Base-by-base conservation (phyloP, 495 filamentous ascomycete genomes). In the Tuber umbilicatum region DNA sequence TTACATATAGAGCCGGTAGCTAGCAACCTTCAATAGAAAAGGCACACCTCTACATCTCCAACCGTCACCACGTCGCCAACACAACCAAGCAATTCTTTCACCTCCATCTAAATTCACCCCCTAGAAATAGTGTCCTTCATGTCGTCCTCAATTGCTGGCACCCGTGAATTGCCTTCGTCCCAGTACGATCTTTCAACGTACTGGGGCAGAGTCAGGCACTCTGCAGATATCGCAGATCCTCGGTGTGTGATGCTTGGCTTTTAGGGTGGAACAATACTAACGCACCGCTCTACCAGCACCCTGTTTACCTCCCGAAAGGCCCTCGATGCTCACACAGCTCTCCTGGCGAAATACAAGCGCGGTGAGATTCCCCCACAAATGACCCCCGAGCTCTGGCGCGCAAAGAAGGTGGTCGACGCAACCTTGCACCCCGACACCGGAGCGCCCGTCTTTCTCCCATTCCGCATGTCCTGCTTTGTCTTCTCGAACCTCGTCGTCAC, bases 391-490 rank as follows among this genome's bases (percentile, higher is more conserved):
- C 83, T 98, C 79, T 99, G 95, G 95, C 86, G 86, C 75, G 95
- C 95, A 47, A 99, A 99, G 88, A 97, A 97, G 86, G 89, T 97
- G 74, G 90, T 97, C 37, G 95, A 99, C 84, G 94, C 96, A 68
- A 98, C 95, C 12, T 83, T 99, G 73, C 95, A 99, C 83, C 95
- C 95, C 68, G 95, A 99, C 84, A 98, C 94, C 7, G 95, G 94
- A 70, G 85, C 91, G 81, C 91, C 94, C 1, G 96, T 98, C 72
- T 89, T 98, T 81, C 88, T 98, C 9, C 95, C 96, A 31, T 97
- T 97, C 83, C 90, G 95, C 79, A 98, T 99, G 96, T 97, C 93
- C 68, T 92, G 89, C 86, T 98, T 97, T 83, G 93, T 96, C 72
- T 85, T 98, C 68, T 93, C 93, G 73, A 98, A 98, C 83, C 85